These are phyloP conservation scores for Kluyveromyces starmeri DNA, from an alignment of 805 yeast species.

Conservation along the genomic window DNA sequence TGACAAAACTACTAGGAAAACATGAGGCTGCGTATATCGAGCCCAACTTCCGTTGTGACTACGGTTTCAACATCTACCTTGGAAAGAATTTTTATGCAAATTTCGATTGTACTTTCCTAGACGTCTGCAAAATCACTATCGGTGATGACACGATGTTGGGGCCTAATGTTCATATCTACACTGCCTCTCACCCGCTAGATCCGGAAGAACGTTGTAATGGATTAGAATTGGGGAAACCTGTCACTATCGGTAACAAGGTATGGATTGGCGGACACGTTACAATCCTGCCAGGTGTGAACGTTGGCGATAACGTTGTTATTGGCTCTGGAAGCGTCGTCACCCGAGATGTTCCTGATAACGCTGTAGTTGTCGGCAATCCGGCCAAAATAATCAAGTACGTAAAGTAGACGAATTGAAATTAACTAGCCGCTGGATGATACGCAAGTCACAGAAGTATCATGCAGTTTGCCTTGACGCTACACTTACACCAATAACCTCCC, in stretches of 20 bases:
- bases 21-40: slow-evolving; percentile 38
- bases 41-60: slow-evolving; percentile 55
- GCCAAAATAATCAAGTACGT: slow-evolving; percentile 36
- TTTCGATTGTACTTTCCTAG: slow-evolving; percentile 45
- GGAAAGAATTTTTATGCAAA: slow-evolving; percentile 56
- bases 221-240: slow-evolving; percentile 47
- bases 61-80: slow-evolving; percentile 50
- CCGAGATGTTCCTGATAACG: slow-evolving; percentile 43
- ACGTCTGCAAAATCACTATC: slow-evolving; percentile 49
- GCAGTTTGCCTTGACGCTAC: too few species aligned
- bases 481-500: too few species aligned
- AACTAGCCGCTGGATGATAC: background rate
- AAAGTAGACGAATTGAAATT: background rate
- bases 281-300: slow-evolving; percentile 55
- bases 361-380: slow-evolving; percentile 59
- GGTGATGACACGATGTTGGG: slow-evolving; percentile 56
- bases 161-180: slow-evolving; percentile 49
- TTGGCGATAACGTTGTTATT: slow-evolving; percentile 52
- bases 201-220: slow-evolving; percentile 32
- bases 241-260: slow-evolving; percentile 52
- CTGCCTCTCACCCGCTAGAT: slow-evolving; percentile 60
- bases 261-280: slow-evolving; percentile 56
- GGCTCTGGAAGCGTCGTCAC: slow-evolving; percentile 66
- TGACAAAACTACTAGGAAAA: slow-evolving; percentile 41
- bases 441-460: too few species aligned